Evolutionary conservation across 202 grass and related monocot genomes (phyloP).

Genomic region (Miscanthus sacchariflorus): DNA sequence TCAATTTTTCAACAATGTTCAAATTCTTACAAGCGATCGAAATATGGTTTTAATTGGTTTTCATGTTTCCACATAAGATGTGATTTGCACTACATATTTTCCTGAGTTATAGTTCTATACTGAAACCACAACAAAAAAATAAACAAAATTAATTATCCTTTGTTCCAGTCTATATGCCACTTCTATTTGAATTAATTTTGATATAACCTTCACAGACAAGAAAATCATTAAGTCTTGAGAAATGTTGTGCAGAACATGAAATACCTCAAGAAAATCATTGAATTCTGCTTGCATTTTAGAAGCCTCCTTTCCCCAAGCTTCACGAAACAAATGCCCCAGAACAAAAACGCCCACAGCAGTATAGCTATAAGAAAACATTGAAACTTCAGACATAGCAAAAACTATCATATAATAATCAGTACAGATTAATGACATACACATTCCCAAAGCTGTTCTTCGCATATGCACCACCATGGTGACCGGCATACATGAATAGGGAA

Average conservation of each 20-base stretch:
- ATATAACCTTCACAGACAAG: neutral
- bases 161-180: neutral
- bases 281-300: conserved; percentile 89
- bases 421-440: conserved; percentile 58
- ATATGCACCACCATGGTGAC: conserved; percentile 87
- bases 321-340: conserved; percentile 69
- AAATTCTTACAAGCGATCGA: neutral
- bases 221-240: no score
- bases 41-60: neutral
- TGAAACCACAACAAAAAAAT: conserved; percentile 23
- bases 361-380: conserved; percentile 61
- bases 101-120: neutral
- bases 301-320: conserved; percentile 89
- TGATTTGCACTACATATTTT: neutral
- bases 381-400: conserved; percentile 41
- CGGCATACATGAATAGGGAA: conserved; percentile 98
- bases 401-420: conserved; percentile 30
- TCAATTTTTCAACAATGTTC: neutral
- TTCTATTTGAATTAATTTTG: conserved; percentile 14
- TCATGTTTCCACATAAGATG: neutral
- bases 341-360: conserved; percentile 74
- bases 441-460: conserved; percentile 98
- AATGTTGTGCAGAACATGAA: conserved; percentile 20
- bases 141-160: neutral
- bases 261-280: conserved; percentile 94